phyloP scores from a whole-genome alignment of 2,329 filamentous ascomycete species.

The Ascocoryne sarcoides region DNA sequence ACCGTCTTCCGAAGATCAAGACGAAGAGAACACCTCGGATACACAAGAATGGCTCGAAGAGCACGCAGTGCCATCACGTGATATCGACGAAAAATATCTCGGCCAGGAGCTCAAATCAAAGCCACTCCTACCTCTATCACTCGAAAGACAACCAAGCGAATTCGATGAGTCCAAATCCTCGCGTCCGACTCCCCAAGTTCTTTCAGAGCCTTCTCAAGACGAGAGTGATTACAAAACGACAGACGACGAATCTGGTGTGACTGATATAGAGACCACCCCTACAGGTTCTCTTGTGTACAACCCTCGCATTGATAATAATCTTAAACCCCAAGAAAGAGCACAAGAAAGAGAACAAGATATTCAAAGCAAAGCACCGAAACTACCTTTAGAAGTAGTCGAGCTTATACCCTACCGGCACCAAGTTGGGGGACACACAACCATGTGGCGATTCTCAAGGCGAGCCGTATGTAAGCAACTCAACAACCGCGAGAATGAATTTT shows the following conservation, averaged over 20 bases:
- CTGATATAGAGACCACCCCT: constrained; percentile 23
- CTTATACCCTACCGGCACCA: constrained; percentile 96
- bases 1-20: constrained; percentile 5
- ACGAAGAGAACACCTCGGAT: constrained; percentile 12
- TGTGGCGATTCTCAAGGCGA: constrained; percentile 90
- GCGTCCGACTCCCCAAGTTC: constrained; percentile 1
- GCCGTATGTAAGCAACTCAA: constrained; percentile 98
- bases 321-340: not conserved
- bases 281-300: constrained; percentile 28
- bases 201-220: constrained; percentile 16
- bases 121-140: not conserved
- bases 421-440: constrained; percentile 90
- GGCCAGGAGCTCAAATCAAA: not conserved
- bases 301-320: constrained; percentile 12
- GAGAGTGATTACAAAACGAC: constrained; percentile 18
- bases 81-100: constrained; percentile 22
- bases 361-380: constrained; percentile 31
- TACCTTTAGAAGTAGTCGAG: constrained; percentile 81
- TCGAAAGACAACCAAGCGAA: constrained; percentile 24
- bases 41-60: constrained; percentile 28
- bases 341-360: not conserved
- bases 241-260: constrained; percentile 22
- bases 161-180: constrained; percentile 6
- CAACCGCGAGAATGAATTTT: constrained; percentile 97
- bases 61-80: constrained; percentile 29